Percentiles rank a stretch among this genome's conserved stretches.
Conservation (phyloP, 148 eudicot species). For the Rhododendron kiyosumense region DNA sequence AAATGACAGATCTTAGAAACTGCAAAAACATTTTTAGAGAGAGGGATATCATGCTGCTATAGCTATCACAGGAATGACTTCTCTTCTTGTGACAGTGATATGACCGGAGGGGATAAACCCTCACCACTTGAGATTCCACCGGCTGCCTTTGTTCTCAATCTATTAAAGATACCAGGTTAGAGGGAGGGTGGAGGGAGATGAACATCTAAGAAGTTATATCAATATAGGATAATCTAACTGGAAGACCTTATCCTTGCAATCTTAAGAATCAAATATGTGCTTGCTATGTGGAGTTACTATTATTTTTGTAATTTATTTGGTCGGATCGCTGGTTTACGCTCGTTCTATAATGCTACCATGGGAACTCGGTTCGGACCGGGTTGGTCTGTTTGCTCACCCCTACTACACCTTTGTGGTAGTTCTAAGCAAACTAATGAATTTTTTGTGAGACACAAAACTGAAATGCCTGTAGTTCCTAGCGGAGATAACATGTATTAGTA, state of each 20-base stretch:
- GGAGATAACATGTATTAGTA: neutral
- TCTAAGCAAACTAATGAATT: neutral
- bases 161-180: neutral
- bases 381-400: neutral
- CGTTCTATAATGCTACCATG: neutral
- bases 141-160: too few species aligned
- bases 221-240: too few species aligned
- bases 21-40: too few species aligned
- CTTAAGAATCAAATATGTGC: too few species aligned
- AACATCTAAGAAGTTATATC: too few species aligned
- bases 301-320: neutral
- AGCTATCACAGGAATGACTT: neutral
- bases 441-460: neutral
- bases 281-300: too few species aligned
- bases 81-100: neutral
- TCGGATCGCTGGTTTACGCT: neutral
- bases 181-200: neutral
- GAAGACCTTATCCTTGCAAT: too few species aligned
- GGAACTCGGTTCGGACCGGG: too few species aligned
- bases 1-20: too few species aligned
- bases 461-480: neutral
- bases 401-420: neutral
- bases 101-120: neutral
- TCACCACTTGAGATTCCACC: too few species aligned
- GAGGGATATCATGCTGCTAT: neutral